Evolutionary conservation across 2,329 filamentous ascomycete species (phyloP).

Genomic region (Lachnellula subtilissima): DNA sequence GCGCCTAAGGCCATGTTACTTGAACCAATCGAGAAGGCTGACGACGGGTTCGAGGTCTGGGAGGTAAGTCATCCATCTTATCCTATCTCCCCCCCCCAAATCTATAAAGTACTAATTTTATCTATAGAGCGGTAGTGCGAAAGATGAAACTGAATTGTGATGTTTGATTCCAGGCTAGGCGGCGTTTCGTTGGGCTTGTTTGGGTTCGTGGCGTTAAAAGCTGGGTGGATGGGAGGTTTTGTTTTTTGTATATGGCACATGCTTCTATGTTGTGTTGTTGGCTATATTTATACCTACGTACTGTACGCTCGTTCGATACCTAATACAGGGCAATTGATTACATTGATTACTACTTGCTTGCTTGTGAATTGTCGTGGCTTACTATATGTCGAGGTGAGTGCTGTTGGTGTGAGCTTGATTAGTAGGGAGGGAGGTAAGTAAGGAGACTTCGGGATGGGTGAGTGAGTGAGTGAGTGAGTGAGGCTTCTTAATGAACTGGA

Average conservation of each 20-base stretch:
- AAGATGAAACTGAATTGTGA: slow-evolving; percentile 41
- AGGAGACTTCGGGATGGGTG: too few relatives aligned
- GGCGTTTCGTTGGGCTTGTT: neutral
- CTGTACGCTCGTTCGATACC: too few relatives aligned
- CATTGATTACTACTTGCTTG: too few relatives aligned
- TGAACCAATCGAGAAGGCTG: slow-evolving; percentile 53
- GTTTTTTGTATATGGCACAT: neutral
- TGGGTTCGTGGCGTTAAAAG: neutral
- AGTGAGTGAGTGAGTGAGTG: too few relatives aligned
- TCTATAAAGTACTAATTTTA: too few relatives aligned
- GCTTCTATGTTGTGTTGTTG: neutral
- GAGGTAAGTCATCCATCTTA: slow-evolving; percentile 34
- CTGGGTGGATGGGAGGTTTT: neutral
- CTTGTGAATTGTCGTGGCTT: too few relatives aligned
- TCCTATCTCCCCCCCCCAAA: too few relatives aligned
- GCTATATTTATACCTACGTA: neutral
- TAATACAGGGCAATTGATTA: too few relatives aligned
- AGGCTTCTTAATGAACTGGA: too few relatives aligned
- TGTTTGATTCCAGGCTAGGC: neutral
- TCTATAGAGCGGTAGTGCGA: slow-evolving; percentile 51
- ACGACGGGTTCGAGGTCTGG: slow-evolving; percentile 63
- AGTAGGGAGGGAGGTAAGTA: too few relatives aligned
- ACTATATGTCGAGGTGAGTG: too few relatives aligned
- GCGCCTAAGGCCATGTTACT: slow-evolving; percentile 44
- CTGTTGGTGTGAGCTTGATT: too few relatives aligned